phyloP scores from a whole-genome alignment of 2,329 filamentous ascomycete species.

The Venturiaceae sp. region DNA sequence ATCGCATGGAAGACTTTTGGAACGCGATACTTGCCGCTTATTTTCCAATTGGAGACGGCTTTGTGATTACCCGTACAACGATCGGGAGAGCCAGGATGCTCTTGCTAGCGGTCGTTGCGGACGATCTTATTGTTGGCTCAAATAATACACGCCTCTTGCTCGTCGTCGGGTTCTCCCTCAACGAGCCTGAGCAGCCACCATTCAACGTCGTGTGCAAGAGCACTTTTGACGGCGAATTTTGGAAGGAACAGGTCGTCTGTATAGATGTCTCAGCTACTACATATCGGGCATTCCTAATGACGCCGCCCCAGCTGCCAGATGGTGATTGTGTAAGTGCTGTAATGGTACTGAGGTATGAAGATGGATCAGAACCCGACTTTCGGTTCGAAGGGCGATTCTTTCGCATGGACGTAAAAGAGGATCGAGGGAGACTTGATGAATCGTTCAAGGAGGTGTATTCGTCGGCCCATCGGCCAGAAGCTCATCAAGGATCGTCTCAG shows the following conservation, averaged over 20 bases:
- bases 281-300: background rate
- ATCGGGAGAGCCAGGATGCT: background rate
- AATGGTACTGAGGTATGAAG: background rate
- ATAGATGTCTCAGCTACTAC: background rate
- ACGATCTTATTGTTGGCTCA: background rate
- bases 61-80: background rate
- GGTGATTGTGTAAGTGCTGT: background rate
- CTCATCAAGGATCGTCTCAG: too few species aligned
- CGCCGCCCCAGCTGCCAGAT: background rate
- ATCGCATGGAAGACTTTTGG: background rate
- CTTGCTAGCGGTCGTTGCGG: background rate
- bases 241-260: background rate
- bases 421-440: background rate
- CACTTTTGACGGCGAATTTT: background rate
- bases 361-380: background rate
- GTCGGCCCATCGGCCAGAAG: background rate
- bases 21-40: background rate
- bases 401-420: background rate
- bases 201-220: background rate
- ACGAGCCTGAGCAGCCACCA: background rate
- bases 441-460: background rate
- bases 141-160: background rate
- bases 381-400: background rate
- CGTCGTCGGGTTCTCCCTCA: background rate
- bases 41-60: background rate